A percentile compares a stretch with the other conserved stretches of the same genome.
Conservation (phyloP, 2,329 filamentous ascomycete genomes). For the Monosporascus ibericus region DNA sequence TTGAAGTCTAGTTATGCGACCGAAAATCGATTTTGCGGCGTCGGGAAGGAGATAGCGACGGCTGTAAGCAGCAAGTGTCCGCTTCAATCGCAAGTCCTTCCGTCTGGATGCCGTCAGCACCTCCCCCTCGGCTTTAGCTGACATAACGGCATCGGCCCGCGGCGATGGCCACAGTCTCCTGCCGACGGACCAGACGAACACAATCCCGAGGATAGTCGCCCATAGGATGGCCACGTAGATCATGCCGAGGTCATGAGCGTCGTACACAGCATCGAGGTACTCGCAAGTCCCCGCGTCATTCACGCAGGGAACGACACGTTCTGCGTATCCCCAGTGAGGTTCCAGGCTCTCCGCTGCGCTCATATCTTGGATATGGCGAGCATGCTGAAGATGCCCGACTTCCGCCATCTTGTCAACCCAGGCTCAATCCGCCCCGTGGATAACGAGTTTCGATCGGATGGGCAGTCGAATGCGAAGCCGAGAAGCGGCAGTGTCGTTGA, state of each 20-base stretch:
- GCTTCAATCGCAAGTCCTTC: slow-evolving; percentile 22
- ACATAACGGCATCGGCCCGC: slow-evolving; percentile 16
- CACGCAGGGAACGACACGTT: slow-evolving; percentile 48
- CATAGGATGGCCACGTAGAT: slow-evolving; percentile 45
- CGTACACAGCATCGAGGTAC: slow-evolving; percentile 50
- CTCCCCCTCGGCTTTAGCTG: slow-evolving; percentile 9
- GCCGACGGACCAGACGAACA: slow-evolving; percentile 36
- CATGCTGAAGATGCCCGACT: slow-evolving; percentile 10
- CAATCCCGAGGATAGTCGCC: slow-evolving; percentile 36
- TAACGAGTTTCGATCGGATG: not conserved
- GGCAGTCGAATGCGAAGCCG: too few relatives aligned
- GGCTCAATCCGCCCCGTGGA: not conserved
- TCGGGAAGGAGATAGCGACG: slow-evolving; percentile 57
- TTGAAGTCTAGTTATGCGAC: slow-evolving; percentile 62
- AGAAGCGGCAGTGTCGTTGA: too few relatives aligned
- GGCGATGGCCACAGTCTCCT: slow-evolving; percentile 20
- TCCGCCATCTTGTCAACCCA: slow-evolving; percentile 15
- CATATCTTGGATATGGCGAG: slow-evolving; percentile 40
- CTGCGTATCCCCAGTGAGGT: slow-evolving; percentile 52
- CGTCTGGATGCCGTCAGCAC: slow-evolving; percentile 5
- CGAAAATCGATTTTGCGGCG: slow-evolving; percentile 51
- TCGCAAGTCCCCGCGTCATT: slow-evolving; percentile 52
- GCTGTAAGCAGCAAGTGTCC: slow-evolving; percentile 32
- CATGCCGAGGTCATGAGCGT: slow-evolving; percentile 42
- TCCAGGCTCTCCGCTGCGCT: slow-evolving; percentile 30